Base-by-base conservation (phyloP, 352 stramenopile genomes). In the Phytopythium chamaehyphon region DNA sequence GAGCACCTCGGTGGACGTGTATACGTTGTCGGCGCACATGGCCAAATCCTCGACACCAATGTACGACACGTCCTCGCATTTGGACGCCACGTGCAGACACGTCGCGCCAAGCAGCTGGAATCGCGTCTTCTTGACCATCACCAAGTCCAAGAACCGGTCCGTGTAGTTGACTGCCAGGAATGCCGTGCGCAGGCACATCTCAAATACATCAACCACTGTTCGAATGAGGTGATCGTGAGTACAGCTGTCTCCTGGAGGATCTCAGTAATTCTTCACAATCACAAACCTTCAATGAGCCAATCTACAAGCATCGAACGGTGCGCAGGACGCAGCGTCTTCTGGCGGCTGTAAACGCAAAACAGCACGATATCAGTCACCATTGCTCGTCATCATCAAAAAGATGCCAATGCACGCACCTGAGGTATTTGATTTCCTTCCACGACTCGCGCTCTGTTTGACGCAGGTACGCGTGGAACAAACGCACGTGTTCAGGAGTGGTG, bases 101-200 rank as follows among this genome's bases (percentile, higher is more conserved):
- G 88, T 96, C 9, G 88, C 88, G 19, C 86, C 88, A n/a, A 96
- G 71, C 24, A 96, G 47, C 62, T 96, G 88, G 28, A 95, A 96
- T 8, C 83, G 78, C 9, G 80, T 92, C 50, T 90, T 94, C 64
- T 90, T 92, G 28, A 94, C 83, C 81, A 91, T 90, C 33, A 91
- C 83, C 28, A 90, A 90, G 35, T 94, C 82, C 42, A 95, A 47
- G 51, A 90, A 96, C 5, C 86, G 73, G 47, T 96, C 88, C 3
- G 85, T 95, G 66, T 96, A 96, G 60, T 93, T 93, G 8, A 96
- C 83, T n/a, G 86, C 86, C 19, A 96, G 61, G 52, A 96, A 96
- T 11, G 86, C 87, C 22, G 83, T 96, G 22, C 88, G 74, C 6
- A 96, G 61, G 57, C 83, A 96, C 88, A 96, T 96, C 53, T 96